Percentiles rank a stretch among this genome's conserved stretches.
Evolutionary conservation across 108 stramenopile genomes (phyloP).

Genomic region (Fistulifera pelliculosa): DNA sequence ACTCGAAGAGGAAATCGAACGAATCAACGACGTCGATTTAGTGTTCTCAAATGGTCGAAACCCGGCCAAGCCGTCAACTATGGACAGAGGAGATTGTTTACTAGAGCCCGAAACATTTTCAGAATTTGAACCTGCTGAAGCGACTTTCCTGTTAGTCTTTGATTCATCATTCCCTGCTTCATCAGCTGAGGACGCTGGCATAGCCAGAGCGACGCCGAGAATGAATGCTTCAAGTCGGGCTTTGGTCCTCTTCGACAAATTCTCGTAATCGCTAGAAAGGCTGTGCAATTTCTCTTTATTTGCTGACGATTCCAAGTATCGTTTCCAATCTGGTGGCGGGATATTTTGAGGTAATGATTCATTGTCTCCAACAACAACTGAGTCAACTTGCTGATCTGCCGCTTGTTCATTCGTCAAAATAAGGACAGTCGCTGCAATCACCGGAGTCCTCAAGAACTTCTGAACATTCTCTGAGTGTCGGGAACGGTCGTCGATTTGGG

Average conservation of each 20-base stretch:
- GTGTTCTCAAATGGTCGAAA: neutral
- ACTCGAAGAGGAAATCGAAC: conserved; percentile 2
- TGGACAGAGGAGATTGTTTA: neutral
- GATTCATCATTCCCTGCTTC: neutral
- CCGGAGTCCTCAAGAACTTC: conserved; percentile 36
- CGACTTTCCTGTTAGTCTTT: neutral
- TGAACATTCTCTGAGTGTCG: conserved; percentile 53
- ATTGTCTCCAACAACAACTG: neutral
- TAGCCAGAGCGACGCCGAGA: conserved; percentile 24
- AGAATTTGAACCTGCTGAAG: no score
- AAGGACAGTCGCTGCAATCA: conserved; percentile 45
- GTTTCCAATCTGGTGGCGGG: conserved; percentile 2
- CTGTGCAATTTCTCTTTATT: neutral
- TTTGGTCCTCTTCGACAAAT: conserved; percentile 35
- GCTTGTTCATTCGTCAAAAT: neutral
- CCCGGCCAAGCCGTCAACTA: conserved; percentile 7
- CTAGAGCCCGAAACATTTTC: no score
- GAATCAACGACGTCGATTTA: neutral
- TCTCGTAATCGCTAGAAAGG: conserved; percentile 14
- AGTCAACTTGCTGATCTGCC: neutral
- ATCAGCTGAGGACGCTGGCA: neutral
- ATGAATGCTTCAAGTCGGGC: conserved; percentile 81
- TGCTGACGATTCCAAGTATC: neutral
- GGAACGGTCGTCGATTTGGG: conserved; percentile 42
- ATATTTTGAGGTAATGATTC: neutral